Base-by-base conservation (phyloP, 192 early-diverging fungal genomes). In the Borealophlyctis nickersoniae region DNA sequence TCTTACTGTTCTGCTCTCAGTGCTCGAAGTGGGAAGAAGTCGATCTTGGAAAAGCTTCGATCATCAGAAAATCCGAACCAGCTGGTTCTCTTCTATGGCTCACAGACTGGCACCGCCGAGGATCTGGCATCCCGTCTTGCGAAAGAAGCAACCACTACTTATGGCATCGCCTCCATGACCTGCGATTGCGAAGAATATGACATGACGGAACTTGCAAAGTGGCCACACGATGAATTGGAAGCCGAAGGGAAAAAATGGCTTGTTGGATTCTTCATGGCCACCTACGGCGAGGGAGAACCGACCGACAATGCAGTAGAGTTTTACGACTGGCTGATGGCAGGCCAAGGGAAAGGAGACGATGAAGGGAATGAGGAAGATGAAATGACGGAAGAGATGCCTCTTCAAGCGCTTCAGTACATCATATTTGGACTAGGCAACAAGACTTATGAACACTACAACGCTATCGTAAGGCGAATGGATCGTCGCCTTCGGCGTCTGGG, bases 71-170 rank as follows among this genome's bases (percentile, higher is more conserved):
- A 56, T 51, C 39, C 67, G 13, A 49, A 65, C 62, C 83, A 88
- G 56, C 84, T 93, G 31, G 84, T 94, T 34, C 75, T 94, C 33
- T 93, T 99, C 68, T 99, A 93, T 67, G 97, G 97, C 51, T 96
- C 94, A 24, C 97, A 99, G 79, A 99, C 97, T 5, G 97, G 97
- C 58, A 99, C 97, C 5, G 96, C 95, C 49, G 97, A 99, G 77
- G 97, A 99, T 68, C 93, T 96, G 77, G 95, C 97, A 51, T 81
- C 82, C 29, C 91, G 95, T 48, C 69, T 95, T 56, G 89, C 87
- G 64, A 94, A 95, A 62, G 95, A 96, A 63, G 86, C 85, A 34
- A 80, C 82, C 9, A 82, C 88, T 53, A 80, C 80, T 31, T 90
- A 87, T 58, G 79, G 83, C 51, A 74, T 99, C 32, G 83, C 76